phyloP scores from a whole-genome alignment of 495 filamentous ascomycete species.

The Margaritispora aquatica region DNA sequence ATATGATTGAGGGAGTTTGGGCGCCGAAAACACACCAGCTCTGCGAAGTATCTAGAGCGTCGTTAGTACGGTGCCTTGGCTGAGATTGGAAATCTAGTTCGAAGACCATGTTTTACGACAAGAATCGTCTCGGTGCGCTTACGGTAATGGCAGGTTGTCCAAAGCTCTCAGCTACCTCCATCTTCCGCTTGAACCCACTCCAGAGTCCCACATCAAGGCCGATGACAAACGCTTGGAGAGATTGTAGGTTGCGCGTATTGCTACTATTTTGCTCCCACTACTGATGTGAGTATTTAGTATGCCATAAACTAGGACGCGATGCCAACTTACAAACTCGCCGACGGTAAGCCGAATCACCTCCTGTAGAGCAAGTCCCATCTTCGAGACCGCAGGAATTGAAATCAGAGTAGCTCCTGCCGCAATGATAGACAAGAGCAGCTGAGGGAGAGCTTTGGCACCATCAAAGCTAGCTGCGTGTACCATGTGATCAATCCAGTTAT shows the following conservation, averaged over 20 bases:
- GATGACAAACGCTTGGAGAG: constrained; percentile 49
- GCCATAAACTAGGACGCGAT: neutral
- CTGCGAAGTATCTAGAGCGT: too few species aligned
- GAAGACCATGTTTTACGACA: too few species aligned
- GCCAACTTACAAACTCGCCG: constrained; percentile 30
- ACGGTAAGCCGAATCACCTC: constrained; percentile 50
- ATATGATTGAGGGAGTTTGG: too few species aligned
- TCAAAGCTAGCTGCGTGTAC: constrained; percentile 52
- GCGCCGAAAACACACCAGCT: too few species aligned
- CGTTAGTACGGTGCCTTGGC: too few species aligned
- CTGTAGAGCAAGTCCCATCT: constrained; percentile 56
- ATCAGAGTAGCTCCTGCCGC: constrained; percentile 51
- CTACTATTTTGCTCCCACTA: constrained; percentile 53
- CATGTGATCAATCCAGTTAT: constrained; percentile 42
- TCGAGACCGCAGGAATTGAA: constrained; percentile 46
- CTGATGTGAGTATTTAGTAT: neutral
- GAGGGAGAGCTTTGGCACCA: constrained; percentile 42
- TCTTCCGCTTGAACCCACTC: constrained; percentile 61
- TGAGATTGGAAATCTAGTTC: too few species aligned
- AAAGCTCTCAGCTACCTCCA: constrained; percentile 62
- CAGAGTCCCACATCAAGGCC: constrained; percentile 55
- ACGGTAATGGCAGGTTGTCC: constrained; percentile 44
- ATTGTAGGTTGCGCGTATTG: constrained; percentile 43
- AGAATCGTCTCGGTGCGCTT: too few species aligned
- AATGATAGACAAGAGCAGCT: constrained; percentile 47